phyloP scores from a whole-genome alignment of 2,329 filamentous ascomycete species.

The Didymella arachidicola region DNA sequence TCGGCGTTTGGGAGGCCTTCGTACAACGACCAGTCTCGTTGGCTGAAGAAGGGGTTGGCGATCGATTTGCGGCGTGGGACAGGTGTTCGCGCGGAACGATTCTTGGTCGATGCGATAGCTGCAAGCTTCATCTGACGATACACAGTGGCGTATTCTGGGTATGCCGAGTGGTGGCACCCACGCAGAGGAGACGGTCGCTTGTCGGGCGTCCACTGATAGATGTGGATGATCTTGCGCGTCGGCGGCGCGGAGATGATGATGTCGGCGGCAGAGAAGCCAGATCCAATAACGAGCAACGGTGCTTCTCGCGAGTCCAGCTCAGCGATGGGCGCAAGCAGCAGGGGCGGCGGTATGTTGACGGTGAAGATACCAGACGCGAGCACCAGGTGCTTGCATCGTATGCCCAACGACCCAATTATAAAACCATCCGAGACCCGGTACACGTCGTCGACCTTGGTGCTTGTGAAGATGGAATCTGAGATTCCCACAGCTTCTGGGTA shows the following conservation, averaged over 20 bases:
- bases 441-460: conserved; percentile 54
- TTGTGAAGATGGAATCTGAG: conserved; percentile 55
- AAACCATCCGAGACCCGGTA: conserved; percentile 58
- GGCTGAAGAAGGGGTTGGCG: conserved; percentile 54
- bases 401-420: conserved; percentile 59
- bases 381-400: conserved; percentile 64
- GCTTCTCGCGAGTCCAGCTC: conserved; percentile 31
- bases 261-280: conserved; percentile 69
- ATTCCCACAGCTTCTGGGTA: conserved; percentile 65
- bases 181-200: conserved; percentile 64
- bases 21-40: conserved; percentile 62
- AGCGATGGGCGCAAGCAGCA: conserved; percentile 58
- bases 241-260: conserved; percentile 63
- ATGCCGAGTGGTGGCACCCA: conserved; percentile 66
- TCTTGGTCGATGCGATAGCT: conserved; percentile 36
- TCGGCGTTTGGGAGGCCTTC: conserved; percentile 64
- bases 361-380: conserved; percentile 68
- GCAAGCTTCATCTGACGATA: conserved; percentile 68
- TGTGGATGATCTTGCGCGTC: conserved; percentile 63
- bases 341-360: conserved; percentile 60
- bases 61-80: conserved; percentile 46
- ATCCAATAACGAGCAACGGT: conserved; percentile 65
- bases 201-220: conserved; percentile 67
- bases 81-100: conserved; percentile 31
- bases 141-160: conserved; percentile 68